These are phyloP conservation scores for Luvunga scandens DNA, from an alignment of 345 rosid genomes.

Conservation along the genomic window DNA sequence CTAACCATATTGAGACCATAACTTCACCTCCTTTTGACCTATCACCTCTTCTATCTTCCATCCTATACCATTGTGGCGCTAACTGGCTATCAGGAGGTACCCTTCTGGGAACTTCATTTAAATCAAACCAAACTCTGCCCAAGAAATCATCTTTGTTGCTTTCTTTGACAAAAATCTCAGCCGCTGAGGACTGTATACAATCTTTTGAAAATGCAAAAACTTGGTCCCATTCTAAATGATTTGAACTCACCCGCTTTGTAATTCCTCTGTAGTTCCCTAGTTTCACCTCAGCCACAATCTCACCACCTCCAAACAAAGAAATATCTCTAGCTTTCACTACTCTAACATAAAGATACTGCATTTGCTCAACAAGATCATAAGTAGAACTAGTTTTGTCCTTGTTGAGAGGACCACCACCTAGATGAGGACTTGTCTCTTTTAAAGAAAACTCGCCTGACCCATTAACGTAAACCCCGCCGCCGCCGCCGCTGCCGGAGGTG, in stretches of 20 bases:
- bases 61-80: constrained; percentile 72
- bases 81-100: constrained; percentile 76
- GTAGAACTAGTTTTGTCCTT: constrained; percentile 67
- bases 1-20: constrained; percentile 75
- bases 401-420: constrained; percentile 54
- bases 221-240: constrained; percentile 55
- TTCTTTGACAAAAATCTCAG: constrained; percentile 63
- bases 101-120: constrained; percentile 59
- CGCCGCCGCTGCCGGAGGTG: constrained; percentile 3
- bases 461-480: constrained; percentile 31
- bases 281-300: constrained; percentile 59
- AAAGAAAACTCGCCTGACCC: constrained; percentile 53
- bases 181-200: constrained; percentile 68
- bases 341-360: constrained; percentile 71
- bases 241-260: constrained; percentile 46
- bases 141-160: constrained; percentile 51
- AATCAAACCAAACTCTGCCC: constrained; percentile 66
- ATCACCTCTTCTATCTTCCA: constrained; percentile 57
- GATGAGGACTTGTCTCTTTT: constrained; percentile 69
- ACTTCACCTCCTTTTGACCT: constrained; percentile 47
- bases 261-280: constrained; percentile 67
- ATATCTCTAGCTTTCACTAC: constrained; percentile 54
- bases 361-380: constrained; percentile 79
- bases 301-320: constrained; percentile 39
- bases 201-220: constrained; percentile 80